Percentiles rank a stretch among this genome's conserved stretches.
These are phyloP conservation scores for Silene latifolia DNA, from an alignment of 148 eudicot genomes.

Conservation along the genomic window DNA sequence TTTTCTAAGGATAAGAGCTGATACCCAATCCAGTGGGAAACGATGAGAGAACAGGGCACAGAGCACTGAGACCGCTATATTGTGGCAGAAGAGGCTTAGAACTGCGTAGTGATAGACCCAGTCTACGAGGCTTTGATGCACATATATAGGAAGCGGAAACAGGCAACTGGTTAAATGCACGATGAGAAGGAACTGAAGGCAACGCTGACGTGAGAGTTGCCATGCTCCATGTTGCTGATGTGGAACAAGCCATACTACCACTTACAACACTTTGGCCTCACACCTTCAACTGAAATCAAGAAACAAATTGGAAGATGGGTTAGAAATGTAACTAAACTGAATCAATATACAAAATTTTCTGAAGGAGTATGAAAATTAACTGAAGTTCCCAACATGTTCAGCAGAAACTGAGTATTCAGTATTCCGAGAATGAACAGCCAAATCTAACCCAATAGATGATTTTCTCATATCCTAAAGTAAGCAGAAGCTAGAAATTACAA, in stretches of 20 bases:
- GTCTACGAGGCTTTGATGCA: conserved; percentile 21
- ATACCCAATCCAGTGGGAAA: conserved; percentile 31
- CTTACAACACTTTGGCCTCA: neutral
- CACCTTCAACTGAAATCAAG: neutral
- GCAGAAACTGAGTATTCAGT: neutral
- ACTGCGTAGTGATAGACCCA: conserved; percentile 21
- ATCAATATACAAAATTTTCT: neutral
- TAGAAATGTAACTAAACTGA: too few relatives aligned
- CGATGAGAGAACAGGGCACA: conserved; percentile 47
- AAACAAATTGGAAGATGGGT: neutral
- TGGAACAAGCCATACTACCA: conserved; percentile 29
- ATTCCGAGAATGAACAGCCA: neutral
- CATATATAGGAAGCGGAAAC: conserved; percentile 23
- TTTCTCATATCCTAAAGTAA: too few relatives aligned
- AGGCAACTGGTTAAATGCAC: conserved; percentile 10
- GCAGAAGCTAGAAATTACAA: too few relatives aligned
- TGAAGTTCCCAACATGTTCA: neutral
- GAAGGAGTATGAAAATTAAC: neutral
- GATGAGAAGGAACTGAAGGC: conserved; percentile 35
- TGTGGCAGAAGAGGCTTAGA: conserved; percentile 39
- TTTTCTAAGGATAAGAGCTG: neutral
- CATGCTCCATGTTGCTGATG: conserved; percentile 55
- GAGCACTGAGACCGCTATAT: conserved; percentile 50
- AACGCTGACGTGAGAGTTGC: conserved; percentile 47
- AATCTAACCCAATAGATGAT: neutral